Conservation (phyloP, 2,329 filamentous ascomycete species). For the Clonostachys sp. region DNA sequence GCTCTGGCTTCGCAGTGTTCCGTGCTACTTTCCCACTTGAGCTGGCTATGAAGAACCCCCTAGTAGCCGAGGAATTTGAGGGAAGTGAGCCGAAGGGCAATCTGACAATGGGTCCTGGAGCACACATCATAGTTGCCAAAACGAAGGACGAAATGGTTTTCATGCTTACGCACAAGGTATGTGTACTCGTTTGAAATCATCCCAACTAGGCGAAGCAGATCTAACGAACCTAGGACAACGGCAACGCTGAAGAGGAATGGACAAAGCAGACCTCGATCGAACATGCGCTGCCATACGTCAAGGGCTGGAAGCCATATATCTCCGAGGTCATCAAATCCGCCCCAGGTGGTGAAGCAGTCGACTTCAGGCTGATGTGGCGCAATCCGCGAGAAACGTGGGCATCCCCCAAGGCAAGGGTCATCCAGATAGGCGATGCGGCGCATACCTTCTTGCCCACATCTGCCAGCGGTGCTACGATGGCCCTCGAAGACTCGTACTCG, state of each 20-base stretch:
- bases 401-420: constrained; percentile 5
- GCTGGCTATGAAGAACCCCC: constrained; percentile 15
- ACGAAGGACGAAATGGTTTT: constrained; percentile 45
- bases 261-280: constrained; percentile 44
- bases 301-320: constrained; percentile 41
- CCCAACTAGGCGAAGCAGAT: constrained; percentile 46
- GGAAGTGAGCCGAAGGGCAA: too few relatives aligned
- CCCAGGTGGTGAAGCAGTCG: constrained; percentile 17
- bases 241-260: constrained; percentile 53
- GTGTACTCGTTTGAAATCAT: neutral
- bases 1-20: neutral
- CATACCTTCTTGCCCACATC: constrained; percentile 11
- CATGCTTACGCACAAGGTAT: constrained; percentile 1
- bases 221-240: constrained; percentile 54
- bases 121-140: neutral
- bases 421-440: constrained; percentile 11
- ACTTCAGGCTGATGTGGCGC: constrained; percentile 46
- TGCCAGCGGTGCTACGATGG: constrained; percentile 9
- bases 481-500: constrained; percentile 10
- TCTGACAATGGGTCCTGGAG: neutral
- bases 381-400: constrained; percentile 43
- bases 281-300: constrained; percentile 43
- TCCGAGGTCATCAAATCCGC: neutral
- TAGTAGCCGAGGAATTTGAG: constrained; percentile 32
- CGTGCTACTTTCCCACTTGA: constrained; percentile 24